phyloP scores from a whole-genome alignment of 768 basidiomycete species.

The Suillus tomentosus region DNA sequence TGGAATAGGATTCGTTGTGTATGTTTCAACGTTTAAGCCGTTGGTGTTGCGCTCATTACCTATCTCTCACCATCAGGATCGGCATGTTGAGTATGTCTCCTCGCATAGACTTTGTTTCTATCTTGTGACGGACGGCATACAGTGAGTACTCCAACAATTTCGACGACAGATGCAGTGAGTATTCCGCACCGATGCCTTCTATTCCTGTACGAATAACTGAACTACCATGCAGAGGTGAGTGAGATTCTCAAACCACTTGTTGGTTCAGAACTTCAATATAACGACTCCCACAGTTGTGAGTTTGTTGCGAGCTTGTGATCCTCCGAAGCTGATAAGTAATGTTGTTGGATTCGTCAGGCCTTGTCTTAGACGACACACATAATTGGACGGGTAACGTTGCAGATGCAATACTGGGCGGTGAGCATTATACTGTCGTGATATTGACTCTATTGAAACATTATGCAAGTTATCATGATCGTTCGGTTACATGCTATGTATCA shows the following conservation, averaged over 20 bases:
- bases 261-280: neutral
- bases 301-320: neutral
- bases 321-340: neutral
- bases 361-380: neutral
- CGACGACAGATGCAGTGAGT: too few relatives aligned
- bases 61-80: neutral
- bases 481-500: neutral
- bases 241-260: neutral
- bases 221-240: neutral
- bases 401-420: neutral
- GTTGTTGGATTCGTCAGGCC: neutral
- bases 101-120: neutral
- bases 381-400: neutral
- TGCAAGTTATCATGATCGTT: neutral
- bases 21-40: neutral
- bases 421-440: neutral
- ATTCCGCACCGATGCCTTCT: neutral
- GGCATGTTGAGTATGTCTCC: neutral
- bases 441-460: neutral
- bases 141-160: neutral
- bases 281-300: neutral
- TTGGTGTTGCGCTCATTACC: neutral
- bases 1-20: neutral
- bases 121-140: neutral
- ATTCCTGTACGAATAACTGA: neutral